These are phyloP conservation scores for Populus nigra DNA, from an alignment of 345 rosid genomes.

Conservation along the genomic window DNA sequence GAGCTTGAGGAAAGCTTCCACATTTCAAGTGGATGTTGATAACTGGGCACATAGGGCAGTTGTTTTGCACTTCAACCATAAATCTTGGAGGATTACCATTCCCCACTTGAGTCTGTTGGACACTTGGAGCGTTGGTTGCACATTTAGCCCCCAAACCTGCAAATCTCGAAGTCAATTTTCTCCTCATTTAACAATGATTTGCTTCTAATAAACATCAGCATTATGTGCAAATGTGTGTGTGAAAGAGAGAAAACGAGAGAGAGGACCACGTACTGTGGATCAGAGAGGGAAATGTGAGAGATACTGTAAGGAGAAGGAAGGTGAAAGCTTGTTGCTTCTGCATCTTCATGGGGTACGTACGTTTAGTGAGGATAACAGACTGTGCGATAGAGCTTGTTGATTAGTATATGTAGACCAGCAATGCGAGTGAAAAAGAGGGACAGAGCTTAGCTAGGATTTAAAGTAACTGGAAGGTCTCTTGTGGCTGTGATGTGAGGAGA, in stretches of 20 bases:
- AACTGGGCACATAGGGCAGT: constrained; percentile 37
- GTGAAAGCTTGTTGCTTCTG: constrained; percentile 2
- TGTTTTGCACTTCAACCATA: constrained; percentile 29
- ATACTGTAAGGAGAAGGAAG: constrained; percentile 12
- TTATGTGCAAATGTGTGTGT: too few species aligned
- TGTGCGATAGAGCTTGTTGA: too few species aligned
- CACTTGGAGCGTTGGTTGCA: constrained; percentile 11
- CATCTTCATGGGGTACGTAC: background rate
- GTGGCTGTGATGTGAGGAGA: constrained; percentile 5
- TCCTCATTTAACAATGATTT: too few species aligned
- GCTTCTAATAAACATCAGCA: too few species aligned
- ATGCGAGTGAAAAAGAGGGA: too few species aligned
- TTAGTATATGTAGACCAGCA: too few species aligned
- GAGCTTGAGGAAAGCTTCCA: constrained; percentile 30
- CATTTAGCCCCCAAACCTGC: constrained; percentile 30
- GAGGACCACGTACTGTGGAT: constrained; percentile 4
- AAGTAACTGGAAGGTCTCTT: too few species aligned
- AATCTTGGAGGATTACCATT: constrained; percentile 25
- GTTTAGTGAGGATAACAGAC: too few species aligned
- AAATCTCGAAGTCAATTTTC: background rate
- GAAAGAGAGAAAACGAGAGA: constrained; percentile 6
- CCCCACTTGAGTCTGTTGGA: constrained; percentile 30
- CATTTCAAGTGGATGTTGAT: constrained; percentile 35
- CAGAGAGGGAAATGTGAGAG: constrained; percentile 20
- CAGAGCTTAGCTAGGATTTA: too few species aligned